Evolutionary conservation across 2,329 filamentous ascomycete genomes (phyloP).

Genomic region (Monilinia laxa): DNA sequence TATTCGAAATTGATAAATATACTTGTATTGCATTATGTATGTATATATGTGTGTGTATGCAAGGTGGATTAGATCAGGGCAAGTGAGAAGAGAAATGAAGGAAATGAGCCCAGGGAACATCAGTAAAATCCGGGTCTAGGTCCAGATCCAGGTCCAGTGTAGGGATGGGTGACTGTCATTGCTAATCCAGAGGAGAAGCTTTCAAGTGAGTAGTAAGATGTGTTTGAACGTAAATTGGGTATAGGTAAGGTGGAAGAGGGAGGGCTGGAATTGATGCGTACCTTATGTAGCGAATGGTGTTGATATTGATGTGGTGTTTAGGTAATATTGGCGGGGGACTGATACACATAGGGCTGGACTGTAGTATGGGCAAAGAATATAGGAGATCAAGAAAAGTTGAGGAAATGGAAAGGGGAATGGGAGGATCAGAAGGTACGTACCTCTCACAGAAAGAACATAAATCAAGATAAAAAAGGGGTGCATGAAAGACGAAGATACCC

Average conservation of each 20-base stretch:
- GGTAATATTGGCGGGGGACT: neutral
- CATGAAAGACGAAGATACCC: slow-evolving; percentile 24
- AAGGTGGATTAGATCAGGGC: neutral
- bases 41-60: neutral
- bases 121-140: slow-evolving; percentile 12
- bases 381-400: slow-evolving; percentile 13
- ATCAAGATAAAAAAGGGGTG: slow-evolving; percentile 20
- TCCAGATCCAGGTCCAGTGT: slow-evolving; percentile 8
- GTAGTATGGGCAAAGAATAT: neutral
- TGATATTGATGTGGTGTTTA: neutral
- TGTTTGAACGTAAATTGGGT: neutral
- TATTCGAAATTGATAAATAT: neutral
- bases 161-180: no score
- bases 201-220: slow-evolving; percentile 39
- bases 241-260: neutral
- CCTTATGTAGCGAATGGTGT: slow-evolving; percentile 17
- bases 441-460: slow-evolving; percentile 28
- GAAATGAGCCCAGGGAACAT: no score
- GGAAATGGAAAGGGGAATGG: neutral
- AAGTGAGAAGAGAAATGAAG: neutral
- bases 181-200: slow-evolving; percentile 25
- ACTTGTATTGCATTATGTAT: neutral
- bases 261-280: slow-evolving; percentile 27
- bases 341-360: neutral
- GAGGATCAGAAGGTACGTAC: slow-evolving; percentile 34